Base-by-base conservation (phyloP, 805 yeast species). In the Martiniozyma abietophila region DNA sequence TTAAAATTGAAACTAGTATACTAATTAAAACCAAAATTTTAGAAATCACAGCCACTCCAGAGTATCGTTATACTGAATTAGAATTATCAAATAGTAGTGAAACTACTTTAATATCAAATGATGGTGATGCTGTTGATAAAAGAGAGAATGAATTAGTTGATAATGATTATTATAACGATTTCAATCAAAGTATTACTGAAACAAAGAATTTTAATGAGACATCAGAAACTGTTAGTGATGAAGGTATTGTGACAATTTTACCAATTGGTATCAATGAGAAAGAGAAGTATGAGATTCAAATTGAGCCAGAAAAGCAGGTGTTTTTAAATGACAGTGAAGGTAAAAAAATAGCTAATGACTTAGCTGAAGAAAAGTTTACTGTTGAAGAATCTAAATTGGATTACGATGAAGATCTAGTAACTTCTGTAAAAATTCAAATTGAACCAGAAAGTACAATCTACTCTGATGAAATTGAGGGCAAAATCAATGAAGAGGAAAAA, bases 381-480 rank as follows among this genome's bases (percentile, higher is more conserved):
- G 18, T 7, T 15, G 30, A 18, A 18, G 18, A 21, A 2, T 17
- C 16, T 25, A 15, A n/a, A n/a, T n/a, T n/a, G n/a, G n/a, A n/a
- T n/a, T n/a, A n/a, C n/a, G n/a, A n/a, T n/a, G n/a, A n/a, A n/a
- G n/a, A n/a, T n/a, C n/a, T n/a, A n/a, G n/a, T n/a, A n/a, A n/a
- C n/a, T 18, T 14, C 31, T 14, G 19, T 25, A 6, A 23, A 12
- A 5, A 29, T 35, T 25, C 39, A 32, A 21, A 33, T 25, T 18
- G 44, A 40, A n/a, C 33, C 38, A 12, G 26, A 33, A 12, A 27
- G 15, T 15, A 21, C 25, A 11, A 16, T 35, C 20, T 34, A 14
- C 27, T n/a, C 17, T 4, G 28, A 27, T 27, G 21, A 29, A 8
- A 28, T 15, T 8, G 34, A 30, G 6, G 34, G 29, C 11, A 17